Conservation (phyloP, 805 yeast species). For the Candida montana region DNA sequence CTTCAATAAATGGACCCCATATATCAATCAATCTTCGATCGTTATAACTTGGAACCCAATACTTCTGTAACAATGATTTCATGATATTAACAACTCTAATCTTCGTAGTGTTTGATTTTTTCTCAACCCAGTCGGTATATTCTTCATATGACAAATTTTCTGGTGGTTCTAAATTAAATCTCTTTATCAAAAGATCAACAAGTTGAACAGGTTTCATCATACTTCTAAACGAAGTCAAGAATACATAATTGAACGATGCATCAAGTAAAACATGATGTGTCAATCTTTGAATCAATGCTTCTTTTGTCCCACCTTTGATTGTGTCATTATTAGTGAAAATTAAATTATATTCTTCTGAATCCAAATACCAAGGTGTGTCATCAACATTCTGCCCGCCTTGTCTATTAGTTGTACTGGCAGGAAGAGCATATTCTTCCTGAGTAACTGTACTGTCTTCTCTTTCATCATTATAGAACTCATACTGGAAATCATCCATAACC, state of each 20-base stretch:
- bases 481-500: conserved; percentile 67
- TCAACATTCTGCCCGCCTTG: conserved; percentile 19
- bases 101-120: conserved; percentile 64
- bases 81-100: conserved; percentile 60
- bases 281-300: conserved; percentile 72
- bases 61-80: conserved; percentile 59
- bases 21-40: conserved; percentile 36
- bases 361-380: conserved; percentile 67
- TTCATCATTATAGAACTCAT: conserved; percentile 48
- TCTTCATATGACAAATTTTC: conserved; percentile 84
- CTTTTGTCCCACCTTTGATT: conserved; percentile 78
- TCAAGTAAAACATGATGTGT: conserved; percentile 67
- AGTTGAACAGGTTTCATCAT: conserved; percentile 65
- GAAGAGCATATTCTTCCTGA: conserved; percentile 24
- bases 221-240: conserved; percentile 71
- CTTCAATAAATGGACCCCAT: conserved; percentile 35
- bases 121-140: conserved; percentile 68
- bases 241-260: conserved; percentile 58
- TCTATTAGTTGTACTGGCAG: conserved; percentile 24
- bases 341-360: conserved; percentile 54
- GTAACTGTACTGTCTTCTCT: conserved; percentile 30
- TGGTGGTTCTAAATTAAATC: conserved; percentile 75
- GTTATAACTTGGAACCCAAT: conserved; percentile 62
- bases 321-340: conserved; percentile 64
- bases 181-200: conserved; percentile 49